These are phyloP conservation scores for Exophiala viscosa DNA, from an alignment of 2,329 filamentous ascomycete genomes.

Conservation along the genomic window DNA sequence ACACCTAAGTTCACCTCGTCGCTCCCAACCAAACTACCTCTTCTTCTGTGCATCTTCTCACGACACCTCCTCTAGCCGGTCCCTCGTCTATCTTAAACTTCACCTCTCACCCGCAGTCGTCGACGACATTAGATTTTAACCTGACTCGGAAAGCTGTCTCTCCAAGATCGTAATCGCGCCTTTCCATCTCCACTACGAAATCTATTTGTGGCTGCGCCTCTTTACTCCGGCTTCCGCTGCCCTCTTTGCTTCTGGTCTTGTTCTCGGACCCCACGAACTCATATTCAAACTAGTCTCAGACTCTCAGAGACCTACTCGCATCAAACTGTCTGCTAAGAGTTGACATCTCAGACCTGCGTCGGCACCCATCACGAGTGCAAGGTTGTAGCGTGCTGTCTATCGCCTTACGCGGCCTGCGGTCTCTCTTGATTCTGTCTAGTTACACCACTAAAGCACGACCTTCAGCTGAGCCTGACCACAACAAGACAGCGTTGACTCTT, in stretches of 20 bases:
- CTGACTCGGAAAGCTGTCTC: conserved; percentile 1
- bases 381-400: background rate
- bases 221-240: conserved; percentile 6
- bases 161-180: background rate
- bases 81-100: no score
- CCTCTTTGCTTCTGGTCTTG: conserved; percentile 8
- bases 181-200: conserved; percentile 5
- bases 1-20: no score
- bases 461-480: conserved; percentile 11
- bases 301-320: conserved; percentile 4
- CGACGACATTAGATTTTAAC: background rate
- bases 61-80: no score
- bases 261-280: conserved; percentile 22
- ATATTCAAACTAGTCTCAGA: conserved; percentile 21
- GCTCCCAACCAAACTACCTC: no score
- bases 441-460: conserved; percentile 19
- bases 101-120: no score
- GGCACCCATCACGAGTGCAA: background rate
- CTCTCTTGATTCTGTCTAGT: conserved; percentile 14
- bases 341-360: background rate
- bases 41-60: no score
- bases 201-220: conserved; percentile 24
- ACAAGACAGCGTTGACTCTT: background rate
- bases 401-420: conserved; percentile 9
- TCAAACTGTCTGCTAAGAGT: background rate